Conservation (phyloP, 179 eudicot genomes). For the Beta macrorhiza region DNA sequence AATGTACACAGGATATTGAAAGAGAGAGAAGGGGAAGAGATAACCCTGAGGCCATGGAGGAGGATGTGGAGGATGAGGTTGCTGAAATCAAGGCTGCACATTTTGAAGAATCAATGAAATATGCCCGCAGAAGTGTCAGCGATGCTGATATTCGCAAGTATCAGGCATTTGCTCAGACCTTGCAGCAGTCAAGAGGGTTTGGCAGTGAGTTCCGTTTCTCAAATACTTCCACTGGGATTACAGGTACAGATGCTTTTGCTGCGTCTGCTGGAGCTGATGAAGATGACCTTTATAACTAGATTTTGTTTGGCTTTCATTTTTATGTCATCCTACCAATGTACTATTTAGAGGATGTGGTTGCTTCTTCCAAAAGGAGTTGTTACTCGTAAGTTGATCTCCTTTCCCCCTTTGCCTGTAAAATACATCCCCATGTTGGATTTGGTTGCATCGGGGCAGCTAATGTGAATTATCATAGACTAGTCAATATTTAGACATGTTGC, state of each 20-base stretch:
- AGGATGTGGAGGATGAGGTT: constrained; percentile 29
- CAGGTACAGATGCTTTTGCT: constrained; percentile 17
- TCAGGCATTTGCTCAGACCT: constrained; percentile 36
- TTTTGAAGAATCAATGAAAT: constrained; percentile 43
- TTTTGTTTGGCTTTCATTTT: background rate
- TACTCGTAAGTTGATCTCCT: background rate
- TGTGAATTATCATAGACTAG: background rate
- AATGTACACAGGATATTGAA: constrained; percentile 36
- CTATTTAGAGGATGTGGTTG: constrained; percentile 4
- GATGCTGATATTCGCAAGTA: constrained; percentile 36
- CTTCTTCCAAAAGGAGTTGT: background rate
- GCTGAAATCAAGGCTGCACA: constrained; percentile 36
- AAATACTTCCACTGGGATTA: constrained; percentile 1
- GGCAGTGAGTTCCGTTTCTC: constrained; percentile 36
- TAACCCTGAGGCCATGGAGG: constrained; percentile 38
- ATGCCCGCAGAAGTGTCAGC: constrained; percentile 39
- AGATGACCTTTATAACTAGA: constrained; percentile 29
- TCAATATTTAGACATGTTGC: constrained; percentile 1
- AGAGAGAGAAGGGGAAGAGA: constrained; percentile 34
- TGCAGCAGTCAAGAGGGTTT: constrained; percentile 41
- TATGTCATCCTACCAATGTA: background rate
- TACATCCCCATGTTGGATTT: background rate
- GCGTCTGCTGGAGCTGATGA: constrained; percentile 30
- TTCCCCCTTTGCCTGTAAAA: background rate
- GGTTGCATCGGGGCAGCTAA: background rate